Evolutionary conservation across 306 rosid genomes (phyloP), one percentile per base, ranked within the genome.

Genomic region (Prunus campanulata): DNA sequence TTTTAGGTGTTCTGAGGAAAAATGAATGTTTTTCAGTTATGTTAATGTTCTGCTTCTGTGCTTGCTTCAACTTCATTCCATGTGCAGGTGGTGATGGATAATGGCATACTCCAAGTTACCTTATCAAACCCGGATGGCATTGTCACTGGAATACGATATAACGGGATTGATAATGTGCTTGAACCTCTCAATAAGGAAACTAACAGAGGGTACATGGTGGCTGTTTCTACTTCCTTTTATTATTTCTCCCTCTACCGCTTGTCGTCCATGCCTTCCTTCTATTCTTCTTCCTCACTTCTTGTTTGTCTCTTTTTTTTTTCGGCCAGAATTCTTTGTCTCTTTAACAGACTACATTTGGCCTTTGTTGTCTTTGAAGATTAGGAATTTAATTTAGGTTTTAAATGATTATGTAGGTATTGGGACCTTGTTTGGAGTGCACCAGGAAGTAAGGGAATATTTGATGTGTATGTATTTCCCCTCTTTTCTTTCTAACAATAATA

Each of bases 351-450:
- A 50, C 62, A 32, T 50, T 29, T 6, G 56, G 6, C 46, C n/a
- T 22, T 71, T 70, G 14, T n/a, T 27, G 57, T 59, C 52, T 46
- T 68, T 63, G 65, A 32, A 47, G 29, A 16, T 75, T 57, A 65
- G 73, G 79, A 67, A 67, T 72, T 87, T 84, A 83, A 70, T 66
- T 11, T 75, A 55, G 70, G 56, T 74, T 85, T 56, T 67, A 49
- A 60, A 42, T 84, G 88, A 66, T 74, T 85, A 47, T 87, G 74
- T 68, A 95, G 99, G 96, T 95, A 92, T 76, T 95, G 99, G 99
- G 99, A 95, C 82, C 88, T 95, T 80, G 91, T 95, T 54, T 92
- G 99, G 99, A 89, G 89, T 82, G 84, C 96, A 47, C 96, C 97
- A 3, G 96, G 99, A 79, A 78, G 71, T 89, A 88, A 87, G 74